Evolutionary conservation across 768 basidiomycete species (phyloP), one percentile per base, ranked within the genome.

Genomic region (Pleurotus tuoliensis): DNA sequence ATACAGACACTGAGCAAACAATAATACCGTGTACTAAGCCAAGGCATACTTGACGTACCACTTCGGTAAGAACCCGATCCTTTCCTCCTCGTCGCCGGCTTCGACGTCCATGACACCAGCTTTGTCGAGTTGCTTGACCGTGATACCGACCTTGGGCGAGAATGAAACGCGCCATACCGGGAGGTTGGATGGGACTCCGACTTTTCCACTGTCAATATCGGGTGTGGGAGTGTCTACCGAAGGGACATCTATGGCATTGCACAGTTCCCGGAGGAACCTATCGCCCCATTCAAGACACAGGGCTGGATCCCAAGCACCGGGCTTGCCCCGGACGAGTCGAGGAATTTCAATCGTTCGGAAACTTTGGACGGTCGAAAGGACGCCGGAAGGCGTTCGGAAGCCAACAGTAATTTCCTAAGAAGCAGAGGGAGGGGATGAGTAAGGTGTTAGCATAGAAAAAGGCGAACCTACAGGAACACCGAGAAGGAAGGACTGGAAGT

Each of bases 401-500:
- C 93, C 93, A 24, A 95, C 92, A 8, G 93, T 69, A 50, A 95
- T 86, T 69, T 91, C 88, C 90, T 92, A 61, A 38, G 7, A 4
- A 8, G 30, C 4, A 9, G 30, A 37, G 48, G 40, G 38, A 51
- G 15, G 37, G 22, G 24, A 27, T 5, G 40, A 51, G 59, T 56
- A 52, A 64, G 51, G 44, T 47, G 24, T 59, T 61, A 55, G 64
- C 56, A 59, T n/a, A 39, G 39, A 40, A 41, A 54, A 58, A 56
- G 16, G 11, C 34, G 34, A 13, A 68, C 86, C 62, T 67, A 88
- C 88, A 18, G 92, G 93, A n/a, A 95, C 92, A 48, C 93, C 94
- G 54, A 95, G 82, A 24, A 95, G 79, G 69, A 92, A 94, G 1
- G 92, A 94, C 65, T 95, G 93, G 58, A 93, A 83, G 75, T 94